Evolutionary conservation across 495 filamentous ascomycete species (phyloP), one percentile per base, ranked within the genome.

Genomic region (Amphirosellinia nigrospora): DNA sequence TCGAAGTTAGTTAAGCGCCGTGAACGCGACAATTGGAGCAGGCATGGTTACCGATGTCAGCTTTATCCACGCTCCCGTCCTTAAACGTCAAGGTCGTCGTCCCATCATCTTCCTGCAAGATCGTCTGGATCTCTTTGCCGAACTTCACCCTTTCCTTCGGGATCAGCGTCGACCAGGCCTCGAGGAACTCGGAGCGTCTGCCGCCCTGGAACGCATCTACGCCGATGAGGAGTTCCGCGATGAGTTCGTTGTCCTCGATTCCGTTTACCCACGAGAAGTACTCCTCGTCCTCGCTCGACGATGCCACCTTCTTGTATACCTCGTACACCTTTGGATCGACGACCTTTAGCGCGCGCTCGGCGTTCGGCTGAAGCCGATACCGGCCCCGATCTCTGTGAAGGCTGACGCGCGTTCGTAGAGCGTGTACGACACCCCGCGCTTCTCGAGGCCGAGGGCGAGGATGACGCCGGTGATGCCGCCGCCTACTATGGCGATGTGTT

Each of bases 401-500:
- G 70, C 76, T 0, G 80, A 61, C 0, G 85, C 81, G 2, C 86
- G 85, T 78, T 91, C 89, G 72, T 89, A 90, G 46, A 91, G 78
- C 4, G 80, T 81, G 63, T 83, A 85, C 4, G 72, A 67, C 28
- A 90, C 73, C 2, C 75, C 71, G 71, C 86, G 87, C n/a, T 79
- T 79, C 65, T 85, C 81, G 9, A 90, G 82, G 23, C 83, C 88
- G 0, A 86, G 76, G 13, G 87, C 87, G 0, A 91, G 82, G 63
- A 80, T 79, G 38, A 90, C 79, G 23, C 89, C 89, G 1, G 86
- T 85, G 56, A 91, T 89, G 13, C 89, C 89, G 39, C 82, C 88
- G 63, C 89, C 89, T 53, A 90, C 77, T 59, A 91, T 88, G 66
- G 87, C 88, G 64, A 89, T 72, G 60, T 75, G 78, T 46, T 28